Percentiles rank a stretch among this genome's conserved stretches.
Evolutionary conservation across 306 rosid species (phyloP).

Genomic region (Rosa rugosa): DNA sequence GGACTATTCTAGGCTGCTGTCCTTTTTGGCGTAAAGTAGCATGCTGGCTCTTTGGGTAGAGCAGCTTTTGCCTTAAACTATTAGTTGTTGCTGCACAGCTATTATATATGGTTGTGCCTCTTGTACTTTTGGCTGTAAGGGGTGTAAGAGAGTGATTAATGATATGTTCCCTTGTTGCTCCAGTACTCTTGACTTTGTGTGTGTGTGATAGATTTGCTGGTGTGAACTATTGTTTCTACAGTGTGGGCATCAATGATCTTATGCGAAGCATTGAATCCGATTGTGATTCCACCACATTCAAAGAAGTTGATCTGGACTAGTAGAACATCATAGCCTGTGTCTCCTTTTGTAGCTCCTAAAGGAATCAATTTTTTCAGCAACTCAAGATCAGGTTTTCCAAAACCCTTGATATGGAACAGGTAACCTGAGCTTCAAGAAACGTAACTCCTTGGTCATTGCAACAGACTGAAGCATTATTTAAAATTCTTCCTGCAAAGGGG

Average conservation of each 20-base stretch:
- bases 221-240: too few species aligned
- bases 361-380: constrained; percentile 25
- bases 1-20: too few species aligned
- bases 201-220: too few species aligned
- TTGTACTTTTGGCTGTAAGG: too few species aligned
- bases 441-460: constrained; percentile 47
- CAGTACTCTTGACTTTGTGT: too few species aligned
- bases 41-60: too few species aligned
- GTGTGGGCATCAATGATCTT: constrained; percentile 1
- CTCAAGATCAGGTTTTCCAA: constrained; percentile 15
- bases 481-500: constrained; percentile 48
- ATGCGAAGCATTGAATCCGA: not conserved
- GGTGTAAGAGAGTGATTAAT: too few species aligned
- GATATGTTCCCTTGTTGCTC: too few species aligned
- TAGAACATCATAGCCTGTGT: constrained; percentile 10
- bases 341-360: not conserved
- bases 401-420: constrained; percentile 18
- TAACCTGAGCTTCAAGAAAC: constrained; percentile 29
- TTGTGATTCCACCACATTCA: not conserved
- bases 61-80: too few species aligned
- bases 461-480: constrained; percentile 26
- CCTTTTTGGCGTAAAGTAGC: too few species aligned
- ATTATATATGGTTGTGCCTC: too few species aligned
- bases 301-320: constrained; percentile 37
- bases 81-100: too few species aligned